phyloP scores from a whole-genome alignment of 2,329 filamentous ascomycete species.

The Seiridium unicorne region DNA sequence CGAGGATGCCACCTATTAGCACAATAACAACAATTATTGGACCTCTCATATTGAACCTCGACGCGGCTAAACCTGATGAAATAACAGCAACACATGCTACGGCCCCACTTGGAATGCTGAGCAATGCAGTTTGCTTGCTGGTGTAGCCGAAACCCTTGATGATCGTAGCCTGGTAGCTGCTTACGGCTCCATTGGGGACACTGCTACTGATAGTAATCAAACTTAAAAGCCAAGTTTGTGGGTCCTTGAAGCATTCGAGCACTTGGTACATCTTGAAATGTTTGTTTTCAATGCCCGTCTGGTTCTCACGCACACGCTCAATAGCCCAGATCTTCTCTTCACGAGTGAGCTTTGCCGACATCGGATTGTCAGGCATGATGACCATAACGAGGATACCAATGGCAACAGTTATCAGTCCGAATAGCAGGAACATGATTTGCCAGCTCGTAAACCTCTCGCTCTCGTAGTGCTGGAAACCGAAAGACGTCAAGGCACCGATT shows the following conservation, averaged over 20 bases:
- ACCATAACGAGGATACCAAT: slow-evolving; percentile 17
- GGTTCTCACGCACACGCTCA: slow-evolving; percentile 22
- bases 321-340: slow-evolving; percentile 23
- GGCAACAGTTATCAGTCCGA: slow-evolving; percentile 32
- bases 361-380: slow-evolving; percentile 23
- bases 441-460: slow-evolving; percentile 40
- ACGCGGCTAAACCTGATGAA: slow-evolving; percentile 34
- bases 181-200: slow-evolving; percentile 37
- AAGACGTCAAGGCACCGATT: slow-evolving; percentile 37
- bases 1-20: slow-evolving; percentile 45
- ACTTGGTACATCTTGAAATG: slow-evolving; percentile 22
- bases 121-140: slow-evolving; percentile 37
- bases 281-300: slow-evolving; percentile 26
- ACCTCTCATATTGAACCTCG: slow-evolving; percentile 36
- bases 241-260: slow-evolving; percentile 20
- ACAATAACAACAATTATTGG: slow-evolving; percentile 36
- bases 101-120: slow-evolving; percentile 40
- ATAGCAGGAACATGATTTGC: slow-evolving; percentile 50
- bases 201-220: slow-evolving; percentile 18
- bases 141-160: slow-evolving; percentile 41
- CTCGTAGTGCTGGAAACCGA: slow-evolving; percentile 46
- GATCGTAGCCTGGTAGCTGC: slow-evolving; percentile 39
- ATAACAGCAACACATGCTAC: slow-evolving; percentile 39
- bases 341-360: slow-evolving; percentile 19
- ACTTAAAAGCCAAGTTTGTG: slow-evolving; percentile 21